phyloP scores from a whole-genome alignment of 768 basidiomycete genomes.

The Trametes sanguinea region DNA sequence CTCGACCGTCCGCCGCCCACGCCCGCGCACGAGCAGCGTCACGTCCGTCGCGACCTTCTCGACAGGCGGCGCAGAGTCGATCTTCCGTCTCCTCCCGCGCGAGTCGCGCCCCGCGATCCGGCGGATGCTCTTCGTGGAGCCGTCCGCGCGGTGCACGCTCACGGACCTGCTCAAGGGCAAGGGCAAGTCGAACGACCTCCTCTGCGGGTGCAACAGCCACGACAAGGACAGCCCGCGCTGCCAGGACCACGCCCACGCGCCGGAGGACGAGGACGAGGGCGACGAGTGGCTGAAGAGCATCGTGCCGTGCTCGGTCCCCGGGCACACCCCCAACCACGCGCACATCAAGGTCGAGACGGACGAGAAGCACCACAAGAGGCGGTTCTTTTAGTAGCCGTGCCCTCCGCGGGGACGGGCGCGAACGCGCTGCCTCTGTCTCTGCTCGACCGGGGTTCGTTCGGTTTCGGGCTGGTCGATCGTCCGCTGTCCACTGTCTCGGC shows the following conservation, averaged over 20 bases:
- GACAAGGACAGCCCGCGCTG: constrained; percentile 49
- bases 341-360: constrained; percentile 77
- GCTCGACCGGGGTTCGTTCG: not conserved
- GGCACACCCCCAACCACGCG: constrained; percentile 52
- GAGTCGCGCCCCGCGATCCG: constrained; percentile 89
- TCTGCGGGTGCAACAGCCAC: constrained; percentile 73
- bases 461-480: not conserved
- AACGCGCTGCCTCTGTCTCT: no score
- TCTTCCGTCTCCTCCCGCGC: constrained; percentile 93
- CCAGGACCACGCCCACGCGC: constrained; percentile 64
- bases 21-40: constrained; percentile 35
- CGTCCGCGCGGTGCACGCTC: constrained; percentile 85
- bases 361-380: constrained; percentile 71
- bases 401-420: not conserved
- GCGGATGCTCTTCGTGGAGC: constrained; percentile 93
- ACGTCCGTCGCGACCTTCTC: constrained; percentile 65
- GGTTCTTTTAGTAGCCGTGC: constrained; percentile 59
- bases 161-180: constrained; percentile 85
- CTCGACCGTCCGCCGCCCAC: constrained; percentile 21
- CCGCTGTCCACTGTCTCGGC: not conserved
- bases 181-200: constrained; percentile 71
- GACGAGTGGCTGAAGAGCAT: constrained; percentile 89
- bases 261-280: constrained; percentile 74
- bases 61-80: constrained; percentile 80
- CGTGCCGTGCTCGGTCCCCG: constrained; percentile 58